Percentiles rank a stretch among this genome's conserved stretches.
phyloP scores from a whole-genome alignment of 2,329 filamentous ascomycete species.

The Sordariomycetes sp. region DNA sequence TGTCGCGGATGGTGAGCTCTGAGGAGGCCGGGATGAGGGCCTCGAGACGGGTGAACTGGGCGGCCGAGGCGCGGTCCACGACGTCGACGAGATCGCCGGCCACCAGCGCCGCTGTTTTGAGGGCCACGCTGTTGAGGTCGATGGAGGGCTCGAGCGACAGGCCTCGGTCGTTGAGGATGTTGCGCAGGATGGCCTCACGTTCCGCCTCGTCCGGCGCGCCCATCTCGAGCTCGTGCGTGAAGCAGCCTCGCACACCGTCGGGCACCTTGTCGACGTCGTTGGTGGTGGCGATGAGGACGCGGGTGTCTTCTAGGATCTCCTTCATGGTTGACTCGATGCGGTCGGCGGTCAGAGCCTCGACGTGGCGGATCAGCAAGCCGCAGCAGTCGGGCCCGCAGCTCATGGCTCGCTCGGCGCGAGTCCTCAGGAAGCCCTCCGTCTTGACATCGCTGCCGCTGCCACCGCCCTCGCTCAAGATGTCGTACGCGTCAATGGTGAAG shows the following conservation, averaged over 20 bases:
- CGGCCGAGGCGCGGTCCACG: conserved; percentile 78
- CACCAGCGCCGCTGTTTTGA: conserved; percentile 93
- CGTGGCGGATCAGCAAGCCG: conserved; percentile 75
- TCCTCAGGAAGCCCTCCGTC: conserved; percentile 83
- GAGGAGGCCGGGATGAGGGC: conserved; percentile 43
- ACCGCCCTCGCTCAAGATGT: conserved; percentile 80
- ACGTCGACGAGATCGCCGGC: conserved; percentile 93
- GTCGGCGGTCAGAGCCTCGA: conserved; percentile 86
- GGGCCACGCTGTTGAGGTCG: conserved; percentile 73
- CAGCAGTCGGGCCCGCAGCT: conserved; percentile 80
- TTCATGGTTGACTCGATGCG: conserved; percentile 79
- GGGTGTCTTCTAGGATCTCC: conserved; percentile 68
- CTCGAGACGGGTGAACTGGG: conserved; percentile 67
- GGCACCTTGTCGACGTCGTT: conserved; percentile 93
- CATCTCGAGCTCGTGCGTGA: conserved; percentile 94
- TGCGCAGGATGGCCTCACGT: conserved; percentile 75
- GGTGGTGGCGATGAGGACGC: conserved; percentile 86
- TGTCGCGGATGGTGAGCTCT: conserved; percentile 62
- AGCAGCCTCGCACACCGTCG: conserved; percentile 79
- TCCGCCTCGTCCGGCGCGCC: conserved; percentile 86
- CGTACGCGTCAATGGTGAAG: conserved; percentile 83
- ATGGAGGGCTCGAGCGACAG: conserved; percentile 75
- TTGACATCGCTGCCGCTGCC: conserved; percentile 86
- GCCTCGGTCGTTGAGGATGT: conserved; percentile 67
- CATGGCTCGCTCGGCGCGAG: conserved; percentile 79